Base-by-base conservation (phyloP, 2,329 filamentous ascomycete species). In the Ceratocystis huliohia region DNA sequence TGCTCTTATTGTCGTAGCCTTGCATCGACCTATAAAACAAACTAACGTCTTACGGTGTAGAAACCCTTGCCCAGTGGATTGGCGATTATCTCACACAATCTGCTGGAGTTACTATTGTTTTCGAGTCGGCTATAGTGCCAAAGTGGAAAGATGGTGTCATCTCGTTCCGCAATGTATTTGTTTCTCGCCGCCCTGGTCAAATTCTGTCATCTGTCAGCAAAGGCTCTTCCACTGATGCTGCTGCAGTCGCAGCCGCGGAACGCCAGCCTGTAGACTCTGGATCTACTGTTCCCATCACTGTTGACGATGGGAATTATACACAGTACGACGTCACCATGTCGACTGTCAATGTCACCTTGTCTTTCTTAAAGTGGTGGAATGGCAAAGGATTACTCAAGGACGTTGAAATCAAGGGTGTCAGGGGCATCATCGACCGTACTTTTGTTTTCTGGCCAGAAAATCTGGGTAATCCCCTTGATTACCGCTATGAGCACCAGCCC, bases 351-450 rank as follows among this genome's bases (percentile, higher is more conserved):
- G 93, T 99, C 53, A 97, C 93, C 0, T 76, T 99, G 30, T 99
- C 94, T 0, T 97, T 99, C 71, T 82, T 91, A n/a, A 97, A 96
- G 74, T 99, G 94, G 94, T 95, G 96, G 84, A 97, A 96, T 71
- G 93, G 94, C 25, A 96, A 93, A 75, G 94, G 94, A 0, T 81
- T 95, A 5, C 79, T 99, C 7, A 87, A 89, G 71, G 90, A 97
- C 73, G 94, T 99, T 53, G 91, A 96, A 73, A 87, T 99, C 64
- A 94, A 91, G 73, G 94, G 94, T 3, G 89, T 99, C 37, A 84
- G 94, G 68, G 94, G 94, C 25, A 90, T 97, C 4, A 82, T 99
- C 57, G 94, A 99, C 75, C 84, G 94, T 68, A 96, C 91, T 0
- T 88, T 86, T 61, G 88, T 99, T 1, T 78, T 81, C 66, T 94